A percentile compares a stretch with the other conserved stretches of the same genome.
phyloP scores from a whole-genome alignment of 257 asterid genomes.

The Eustoma russellianum region DNA sequence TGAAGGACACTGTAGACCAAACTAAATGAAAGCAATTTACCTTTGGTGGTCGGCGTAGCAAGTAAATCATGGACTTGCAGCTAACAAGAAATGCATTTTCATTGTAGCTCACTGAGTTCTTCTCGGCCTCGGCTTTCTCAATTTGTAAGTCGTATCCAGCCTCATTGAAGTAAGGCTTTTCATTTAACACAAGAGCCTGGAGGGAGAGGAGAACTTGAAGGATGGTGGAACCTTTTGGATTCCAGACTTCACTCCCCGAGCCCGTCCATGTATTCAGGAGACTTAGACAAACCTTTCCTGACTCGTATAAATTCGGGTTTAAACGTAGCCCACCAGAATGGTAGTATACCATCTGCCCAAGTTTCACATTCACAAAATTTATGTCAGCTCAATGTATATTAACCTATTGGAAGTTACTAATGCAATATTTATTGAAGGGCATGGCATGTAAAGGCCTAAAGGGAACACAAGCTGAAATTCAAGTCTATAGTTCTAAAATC shows the following conservation, averaged over 20 bases:
- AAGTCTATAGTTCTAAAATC: background rate
- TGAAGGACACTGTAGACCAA: too few species aligned
- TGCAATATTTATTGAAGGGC: background rate
- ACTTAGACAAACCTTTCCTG: constrained; percentile 85
- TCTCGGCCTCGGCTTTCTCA: constrained; percentile 88
- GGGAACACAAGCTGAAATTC: background rate
- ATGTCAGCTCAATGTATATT: background rate
- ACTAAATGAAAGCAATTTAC: constrained; percentile 22
- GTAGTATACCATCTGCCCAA: constrained; percentile 76
- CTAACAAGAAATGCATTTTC: constrained; percentile 85
- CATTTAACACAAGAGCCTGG: constrained; percentile 92
- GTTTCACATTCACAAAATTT: constrained; percentile 7
- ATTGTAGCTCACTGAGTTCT: constrained; percentile 73
- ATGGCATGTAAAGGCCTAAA: background rate
- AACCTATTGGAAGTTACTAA: background rate
- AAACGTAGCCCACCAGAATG: constrained; percentile 87
- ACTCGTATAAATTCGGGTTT: constrained; percentile 86
- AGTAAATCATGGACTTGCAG: constrained; percentile 82
- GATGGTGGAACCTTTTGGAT: constrained; percentile 59
- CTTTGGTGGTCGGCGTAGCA: constrained; percentile 77
- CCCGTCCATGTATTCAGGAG: constrained; percentile 91
- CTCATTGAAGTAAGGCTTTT: constrained; percentile 84
- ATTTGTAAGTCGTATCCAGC: constrained; percentile 83
- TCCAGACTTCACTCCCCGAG: constrained; percentile 80
- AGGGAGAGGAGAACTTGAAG: constrained; percentile 89